phyloP scores from a whole-genome alignment of 371 early-diverging fungal species.

The Mortierella sp. region DNA sequence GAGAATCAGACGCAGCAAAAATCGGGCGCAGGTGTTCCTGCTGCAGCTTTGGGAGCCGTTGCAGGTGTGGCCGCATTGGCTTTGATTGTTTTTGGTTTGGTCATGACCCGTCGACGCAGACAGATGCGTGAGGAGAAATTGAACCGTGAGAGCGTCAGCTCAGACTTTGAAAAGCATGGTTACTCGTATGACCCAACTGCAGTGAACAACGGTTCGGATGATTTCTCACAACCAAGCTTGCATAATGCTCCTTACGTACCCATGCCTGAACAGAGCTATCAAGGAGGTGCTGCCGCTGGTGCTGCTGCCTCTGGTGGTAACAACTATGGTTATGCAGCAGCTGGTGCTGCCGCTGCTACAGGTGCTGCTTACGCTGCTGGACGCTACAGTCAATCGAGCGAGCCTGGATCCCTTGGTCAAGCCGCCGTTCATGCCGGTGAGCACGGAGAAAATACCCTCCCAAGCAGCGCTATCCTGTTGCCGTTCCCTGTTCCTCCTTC shows the following conservation, averaged over 20 bases:
- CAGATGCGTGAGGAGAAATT: constrained; percentile 22
- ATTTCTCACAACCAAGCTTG: constrained; percentile 16
- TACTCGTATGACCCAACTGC: constrained; percentile 8
- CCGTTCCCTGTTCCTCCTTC: constrained; percentile 37
- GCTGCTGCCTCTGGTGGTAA: background rate
- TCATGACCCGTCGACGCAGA: constrained; percentile 37
- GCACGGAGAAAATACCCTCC: background rate
- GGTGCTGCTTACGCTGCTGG: background rate
- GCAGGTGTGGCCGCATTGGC: constrained; percentile 43
- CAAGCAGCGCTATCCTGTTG: background rate
- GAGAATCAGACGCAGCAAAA: constrained; percentile 5
- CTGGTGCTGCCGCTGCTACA: constrained; percentile 11
- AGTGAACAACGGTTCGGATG: constrained; percentile 7
- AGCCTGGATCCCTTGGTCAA: constrained; percentile 1
- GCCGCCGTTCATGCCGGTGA: constrained; percentile 5
- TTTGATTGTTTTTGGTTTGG: constrained; percentile 52
- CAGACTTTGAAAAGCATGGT: constrained; percentile 1
- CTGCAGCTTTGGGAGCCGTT: constrained; percentile 34
- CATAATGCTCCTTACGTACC: constrained; percentile 3
- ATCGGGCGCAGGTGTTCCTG: constrained; percentile 18
- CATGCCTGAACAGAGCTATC: background rate
- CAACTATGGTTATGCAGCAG: constrained; percentile 11
- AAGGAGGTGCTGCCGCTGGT: background rate
- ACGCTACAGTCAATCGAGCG: background rate
- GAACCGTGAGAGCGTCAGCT: constrained; percentile 2